A percentile compares a stretch with the other conserved stretches of the same genome.
These are phyloP conservation scores for Fusarium sororula DNA, from an alignment of 2,329 filamentous ascomycete genomes.

Conservation along the genomic window DNA sequence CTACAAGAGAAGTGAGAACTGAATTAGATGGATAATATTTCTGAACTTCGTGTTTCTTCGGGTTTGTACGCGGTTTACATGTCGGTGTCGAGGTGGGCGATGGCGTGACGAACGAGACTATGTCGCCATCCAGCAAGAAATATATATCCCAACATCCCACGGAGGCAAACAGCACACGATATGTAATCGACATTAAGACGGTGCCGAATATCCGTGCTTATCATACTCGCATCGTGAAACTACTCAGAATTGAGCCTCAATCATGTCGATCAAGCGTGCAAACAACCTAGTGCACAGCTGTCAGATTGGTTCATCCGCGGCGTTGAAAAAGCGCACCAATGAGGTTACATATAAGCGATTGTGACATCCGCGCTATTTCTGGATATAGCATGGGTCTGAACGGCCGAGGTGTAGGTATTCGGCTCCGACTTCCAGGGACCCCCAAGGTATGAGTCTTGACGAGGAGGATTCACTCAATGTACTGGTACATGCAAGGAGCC, in stretches of 20 bases:
- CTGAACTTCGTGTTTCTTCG: too few species aligned
- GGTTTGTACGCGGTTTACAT: too few species aligned
- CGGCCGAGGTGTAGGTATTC: background rate
- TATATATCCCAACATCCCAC: background rate
- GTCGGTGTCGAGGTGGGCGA: background rate
- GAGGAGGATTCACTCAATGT: background rate
- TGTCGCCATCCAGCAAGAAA: background rate
- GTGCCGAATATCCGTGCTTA: background rate
- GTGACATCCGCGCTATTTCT: background rate
- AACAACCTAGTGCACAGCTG: background rate
- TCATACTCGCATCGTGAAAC: background rate
- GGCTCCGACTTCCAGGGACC: background rate
- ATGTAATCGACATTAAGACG: background rate
- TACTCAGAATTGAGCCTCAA: background rate
- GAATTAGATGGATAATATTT: too few species aligned
- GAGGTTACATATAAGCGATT: background rate
- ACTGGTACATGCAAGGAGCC: background rate
- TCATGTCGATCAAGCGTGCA: background rate
- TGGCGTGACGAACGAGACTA: background rate
- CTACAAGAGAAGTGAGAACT: fast-evolving
- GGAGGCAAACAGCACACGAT: fast-evolving
- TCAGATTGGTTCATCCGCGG: background rate
- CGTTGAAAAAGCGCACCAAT: background rate
- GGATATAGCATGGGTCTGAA: background rate
- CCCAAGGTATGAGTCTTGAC: background rate